Evolutionary conservation across 1,284 basidiomycete species (phyloP).

Genomic region (Afroboletus lepidellus): DNA sequence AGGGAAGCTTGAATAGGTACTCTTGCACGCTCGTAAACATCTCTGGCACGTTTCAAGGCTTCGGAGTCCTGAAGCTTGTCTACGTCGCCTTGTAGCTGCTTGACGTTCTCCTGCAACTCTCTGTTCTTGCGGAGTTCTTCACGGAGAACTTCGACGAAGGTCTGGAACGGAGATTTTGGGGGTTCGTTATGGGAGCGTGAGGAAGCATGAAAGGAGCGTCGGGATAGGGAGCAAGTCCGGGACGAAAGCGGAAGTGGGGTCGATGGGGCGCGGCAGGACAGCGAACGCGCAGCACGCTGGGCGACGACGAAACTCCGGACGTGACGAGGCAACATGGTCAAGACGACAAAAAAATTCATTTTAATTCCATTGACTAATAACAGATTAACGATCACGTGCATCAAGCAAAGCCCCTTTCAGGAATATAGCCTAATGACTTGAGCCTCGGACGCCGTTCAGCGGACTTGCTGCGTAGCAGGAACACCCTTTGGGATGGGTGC

Average conservation of each 20-base stretch:
- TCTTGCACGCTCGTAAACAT: conserved; percentile 91
- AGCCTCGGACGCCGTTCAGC: conserved; percentile 5
- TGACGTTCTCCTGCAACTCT: conserved; percentile 94
- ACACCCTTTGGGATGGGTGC: conserved; percentile 58
- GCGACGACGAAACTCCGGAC: conserved; percentile 31
- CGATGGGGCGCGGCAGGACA: conserved; percentile 13
- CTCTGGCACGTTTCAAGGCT: conserved; percentile 90
- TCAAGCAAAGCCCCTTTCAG: neutral
- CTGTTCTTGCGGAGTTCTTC: conserved; percentile 94
- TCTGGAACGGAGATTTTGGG: conserved; percentile 92
- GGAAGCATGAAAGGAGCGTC: conserved; percentile 64
- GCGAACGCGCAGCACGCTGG: conserved; percentile 22
- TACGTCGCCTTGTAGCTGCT: conserved; percentile 96
- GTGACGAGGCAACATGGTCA: conserved; percentile 33
- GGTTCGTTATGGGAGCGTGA: conserved; percentile 59
- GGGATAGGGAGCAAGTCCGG: conserved; percentile 40
- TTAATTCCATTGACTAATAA: neutral
- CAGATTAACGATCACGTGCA: conserved; percentile 7
- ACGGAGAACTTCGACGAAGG: conserved; percentile 90
- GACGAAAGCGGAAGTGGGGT: conserved; percentile 37
- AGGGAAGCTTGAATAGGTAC: conserved; percentile 47
- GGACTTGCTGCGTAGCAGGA: conserved; percentile 48
- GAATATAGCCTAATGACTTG: too few relatives aligned
- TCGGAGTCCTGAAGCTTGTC: conserved; percentile 96
- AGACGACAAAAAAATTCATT: conserved; percentile 1